phyloP scores from a whole-genome alignment of 331 rosid genomes.

The Stylosanthes scabra region DNA sequence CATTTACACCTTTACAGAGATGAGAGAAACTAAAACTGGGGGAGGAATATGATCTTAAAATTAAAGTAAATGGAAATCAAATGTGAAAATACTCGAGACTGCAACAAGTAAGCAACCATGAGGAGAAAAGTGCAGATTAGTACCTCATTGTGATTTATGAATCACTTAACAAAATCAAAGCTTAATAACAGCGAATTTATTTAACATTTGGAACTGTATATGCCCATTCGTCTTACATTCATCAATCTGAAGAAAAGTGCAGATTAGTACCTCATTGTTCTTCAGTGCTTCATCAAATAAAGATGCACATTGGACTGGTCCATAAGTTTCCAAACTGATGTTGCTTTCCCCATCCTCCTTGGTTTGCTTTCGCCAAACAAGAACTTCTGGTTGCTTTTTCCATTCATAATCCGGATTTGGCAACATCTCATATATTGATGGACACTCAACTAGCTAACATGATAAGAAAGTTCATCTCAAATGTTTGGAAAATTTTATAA shows the following conservation, averaged over 20 bases:
- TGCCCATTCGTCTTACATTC: conserved; percentile 23
- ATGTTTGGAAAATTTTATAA: conserved; percentile 33
- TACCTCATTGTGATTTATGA: neutral
- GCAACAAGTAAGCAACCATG: conserved; percentile 2
- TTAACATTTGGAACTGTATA: conserved; percentile 30
- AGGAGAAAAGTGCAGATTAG: neutral
- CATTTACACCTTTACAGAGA: neutral
- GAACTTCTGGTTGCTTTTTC: conserved; percentile 78
- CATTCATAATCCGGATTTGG: conserved; percentile 79
- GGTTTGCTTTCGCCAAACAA: conserved; percentile 75
- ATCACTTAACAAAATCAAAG: conserved; percentile 16
- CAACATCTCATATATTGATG: conserved; percentile 95
- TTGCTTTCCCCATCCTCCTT: conserved; percentile 54
- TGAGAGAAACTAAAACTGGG: conserved; percentile 1
- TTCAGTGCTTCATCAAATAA: conserved; percentile 79
- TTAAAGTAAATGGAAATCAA: neutral
- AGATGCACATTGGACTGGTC: conserved; percentile 51
- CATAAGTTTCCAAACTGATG: conserved; percentile 73
- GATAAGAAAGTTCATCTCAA: conserved; percentile 41
- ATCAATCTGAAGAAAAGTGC: conserved; percentile 24
- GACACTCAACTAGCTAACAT: conserved; percentile 89
- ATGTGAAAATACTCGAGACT: neutral
- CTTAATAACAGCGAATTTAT: conserved; percentile 18
- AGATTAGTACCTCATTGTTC: conserved; percentile 69
- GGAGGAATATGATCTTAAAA: conserved; percentile 3